Evolutionary conservation across 306 rosid genomes (phyloP).

Genomic region (Prunus mira): DNA sequence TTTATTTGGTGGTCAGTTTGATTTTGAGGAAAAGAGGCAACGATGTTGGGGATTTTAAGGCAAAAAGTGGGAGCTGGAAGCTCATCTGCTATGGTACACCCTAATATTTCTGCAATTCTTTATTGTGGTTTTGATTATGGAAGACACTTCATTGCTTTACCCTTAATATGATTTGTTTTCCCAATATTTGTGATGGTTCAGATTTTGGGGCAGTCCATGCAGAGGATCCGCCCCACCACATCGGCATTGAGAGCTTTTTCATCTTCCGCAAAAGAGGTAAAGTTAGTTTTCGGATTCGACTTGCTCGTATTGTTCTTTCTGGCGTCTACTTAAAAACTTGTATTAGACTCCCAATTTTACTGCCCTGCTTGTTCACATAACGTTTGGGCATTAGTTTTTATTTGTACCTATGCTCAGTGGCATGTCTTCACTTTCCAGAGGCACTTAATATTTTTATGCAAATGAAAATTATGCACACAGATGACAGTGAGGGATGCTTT

Average conservation of each 20-base stretch:
- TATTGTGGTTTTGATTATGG: neutral
- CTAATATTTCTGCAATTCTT: neutral
- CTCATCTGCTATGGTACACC: slow-evolving; percentile 40
- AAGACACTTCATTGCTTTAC: neutral
- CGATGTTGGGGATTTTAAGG: slow-evolving; percentile 69
- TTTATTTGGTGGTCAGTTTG: slow-evolving; percentile 1
- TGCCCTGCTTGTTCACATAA: neutral
- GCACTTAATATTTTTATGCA: neutral
- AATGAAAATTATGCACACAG: slow-evolving; percentile 41
- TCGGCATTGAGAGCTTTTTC: slow-evolving; percentile 60
- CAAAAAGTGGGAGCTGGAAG: slow-evolving; percentile 47
- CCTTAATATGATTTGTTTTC: neutral
- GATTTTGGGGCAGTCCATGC: slow-evolving; percentile 33
- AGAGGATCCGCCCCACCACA: slow-evolving; percentile 56
- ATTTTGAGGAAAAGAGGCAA: slow-evolving; percentile 15
- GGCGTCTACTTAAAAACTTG: neutral
- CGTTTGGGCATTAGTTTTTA: neutral
- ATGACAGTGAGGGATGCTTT: slow-evolving; percentile 88
- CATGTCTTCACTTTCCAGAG: neutral
- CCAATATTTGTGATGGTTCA: neutral
- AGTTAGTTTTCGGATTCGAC: neutral
- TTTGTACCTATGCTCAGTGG: neutral
- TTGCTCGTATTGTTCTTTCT: neutral
- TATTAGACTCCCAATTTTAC: neutral
- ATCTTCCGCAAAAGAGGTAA: slow-evolving; percentile 71